Conservation (phyloP, 2,329 filamentous ascomycete species). For the Westerdykella sp. region DNA sequence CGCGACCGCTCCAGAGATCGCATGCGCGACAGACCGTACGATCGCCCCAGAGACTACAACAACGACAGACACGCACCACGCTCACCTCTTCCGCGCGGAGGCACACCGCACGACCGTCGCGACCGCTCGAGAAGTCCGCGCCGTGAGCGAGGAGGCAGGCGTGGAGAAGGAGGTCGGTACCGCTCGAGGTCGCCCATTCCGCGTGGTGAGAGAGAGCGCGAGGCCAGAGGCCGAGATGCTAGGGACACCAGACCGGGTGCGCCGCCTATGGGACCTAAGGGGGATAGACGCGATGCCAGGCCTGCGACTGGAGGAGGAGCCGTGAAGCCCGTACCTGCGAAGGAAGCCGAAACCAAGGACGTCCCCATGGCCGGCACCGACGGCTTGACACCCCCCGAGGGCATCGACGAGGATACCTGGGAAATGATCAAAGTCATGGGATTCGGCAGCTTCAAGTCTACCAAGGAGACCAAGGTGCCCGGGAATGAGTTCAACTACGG, state of each 20-base stretch:
- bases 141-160: conserved; percentile 19
- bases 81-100: conserved; percentile 12
- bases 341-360: conserved; percentile 18
- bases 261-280: conserved; percentile 6
- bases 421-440: conserved; percentile 86
- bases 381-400: conserved; percentile 10
- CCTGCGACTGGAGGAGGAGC: conserved; percentile 10
- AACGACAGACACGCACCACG: conserved; percentile 14
- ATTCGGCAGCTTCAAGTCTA: conserved; percentile 77
- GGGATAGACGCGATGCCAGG: conserved; percentile 4
- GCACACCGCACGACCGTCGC: conserved; percentile 19
- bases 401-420: conserved; percentile 58
- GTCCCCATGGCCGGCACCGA: conserved; percentile 20
- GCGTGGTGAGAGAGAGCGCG: conserved; percentile 13
- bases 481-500: conserved; percentile 76
- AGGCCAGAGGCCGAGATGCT: conserved; percentile 8
- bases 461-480: conserved; percentile 79
- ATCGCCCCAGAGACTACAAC: conserved; percentile 6
- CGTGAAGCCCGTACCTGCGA: conserved; percentile 5
- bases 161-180: conserved; percentile 17
- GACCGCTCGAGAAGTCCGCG: conserved; percentile 32
- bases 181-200: conserved; percentile 23
- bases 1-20: conserved; percentile 18
- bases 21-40: too few species aligned
- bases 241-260: conserved; percentile 8